These are phyloP conservation scores for Mycena pura DNA, from an alignment of 768 basidiomycete genomes.

Conservation along the genomic window DNA sequence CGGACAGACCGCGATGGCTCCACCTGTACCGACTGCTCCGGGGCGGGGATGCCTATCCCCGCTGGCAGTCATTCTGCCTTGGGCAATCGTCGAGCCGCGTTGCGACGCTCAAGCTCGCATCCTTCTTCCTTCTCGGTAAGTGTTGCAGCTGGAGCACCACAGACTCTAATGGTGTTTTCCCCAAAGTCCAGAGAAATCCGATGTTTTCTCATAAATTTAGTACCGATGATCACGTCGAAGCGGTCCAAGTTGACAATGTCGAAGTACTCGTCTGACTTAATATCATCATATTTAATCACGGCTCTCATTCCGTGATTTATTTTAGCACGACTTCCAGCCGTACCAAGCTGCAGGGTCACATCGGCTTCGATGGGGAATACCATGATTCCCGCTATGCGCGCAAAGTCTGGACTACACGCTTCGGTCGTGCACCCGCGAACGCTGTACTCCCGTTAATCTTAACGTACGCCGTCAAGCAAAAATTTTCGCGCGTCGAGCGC, in stretches of 20 bases:
- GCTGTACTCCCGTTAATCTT: slow-evolving; percentile 15
- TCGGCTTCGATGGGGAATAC: slow-evolving; percentile 22
- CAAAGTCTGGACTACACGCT: slow-evolving; percentile 31
- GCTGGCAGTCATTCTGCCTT: background rate
- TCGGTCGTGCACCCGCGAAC: slow-evolving; percentile 23
- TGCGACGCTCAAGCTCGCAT: background rate
- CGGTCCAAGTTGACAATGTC: slow-evolving; percentile 44
- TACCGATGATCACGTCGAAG: slow-evolving; percentile 45
- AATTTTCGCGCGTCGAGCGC: background rate
- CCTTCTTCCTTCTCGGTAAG: background rate
- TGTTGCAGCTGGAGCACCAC: slow-evolving; percentile 8
- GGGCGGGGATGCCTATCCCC: background rate
- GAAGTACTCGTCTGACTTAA: slow-evolving; percentile 27
- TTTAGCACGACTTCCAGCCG: slow-evolving; percentile 34
- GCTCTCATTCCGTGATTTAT: slow-evolving; percentile 36
- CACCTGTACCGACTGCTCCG: background rate
- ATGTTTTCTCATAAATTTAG: slow-evolving; percentile 38
- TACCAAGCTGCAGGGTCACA: slow-evolving; percentile 39
- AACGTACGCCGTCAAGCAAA: slow-evolving; percentile 3
- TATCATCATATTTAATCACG: slow-evolving; percentile 3
- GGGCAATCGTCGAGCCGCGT: background rate
- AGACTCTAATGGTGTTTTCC: slow-evolving; percentile 12
- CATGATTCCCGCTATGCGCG: slow-evolving; percentile 16
- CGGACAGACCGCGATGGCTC: background rate
- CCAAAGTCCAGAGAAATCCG: slow-evolving; percentile 35